Evolutionary conservation across 768 basidiomycete species (phyloP).

Genomic region (Terana coerulea): DNA sequence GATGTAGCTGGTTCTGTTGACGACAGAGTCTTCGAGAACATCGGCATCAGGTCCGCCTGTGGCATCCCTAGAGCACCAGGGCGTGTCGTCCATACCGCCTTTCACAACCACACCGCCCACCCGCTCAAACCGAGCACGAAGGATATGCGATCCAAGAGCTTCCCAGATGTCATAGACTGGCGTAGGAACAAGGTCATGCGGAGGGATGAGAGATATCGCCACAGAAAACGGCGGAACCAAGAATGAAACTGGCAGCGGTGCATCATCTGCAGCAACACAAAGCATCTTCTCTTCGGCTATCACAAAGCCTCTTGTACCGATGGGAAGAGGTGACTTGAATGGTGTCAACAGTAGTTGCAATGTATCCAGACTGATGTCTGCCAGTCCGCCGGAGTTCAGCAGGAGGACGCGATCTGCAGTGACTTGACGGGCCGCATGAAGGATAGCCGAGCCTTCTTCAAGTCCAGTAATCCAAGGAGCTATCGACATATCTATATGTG

Average conservation of each 20-base stretch:
- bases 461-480: constrained; percentile 25
- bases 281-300: constrained; percentile 7
- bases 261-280: constrained; percentile 25
- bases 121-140: constrained; percentile 23
- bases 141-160: constrained; percentile 24
- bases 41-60: no score
- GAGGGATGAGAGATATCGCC: constrained; percentile 30
- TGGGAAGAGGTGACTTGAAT: constrained; percentile 29
- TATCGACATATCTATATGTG: constrained; percentile 43
- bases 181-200: constrained; percentile 17
- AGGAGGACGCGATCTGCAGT: constrained; percentile 50
- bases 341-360: constrained; percentile 41
- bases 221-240: constrained; percentile 62
- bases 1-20: neutral
- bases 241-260: constrained; percentile 40
- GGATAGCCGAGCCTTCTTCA: constrained; percentile 22
- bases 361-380: constrained; percentile 28
- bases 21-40: no score
- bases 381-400: constrained; percentile 44
- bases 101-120: constrained; percentile 37
- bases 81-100: constrained; percentile 4
- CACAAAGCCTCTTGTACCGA: constrained; percentile 12
- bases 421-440: constrained; percentile 36
- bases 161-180: constrained; percentile 24
- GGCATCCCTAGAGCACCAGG: constrained; percentile 11